Evolutionary conservation across 2,329 filamentous ascomycete genomes (phyloP).

Genomic region (Elsinoe ampelina): DNA sequence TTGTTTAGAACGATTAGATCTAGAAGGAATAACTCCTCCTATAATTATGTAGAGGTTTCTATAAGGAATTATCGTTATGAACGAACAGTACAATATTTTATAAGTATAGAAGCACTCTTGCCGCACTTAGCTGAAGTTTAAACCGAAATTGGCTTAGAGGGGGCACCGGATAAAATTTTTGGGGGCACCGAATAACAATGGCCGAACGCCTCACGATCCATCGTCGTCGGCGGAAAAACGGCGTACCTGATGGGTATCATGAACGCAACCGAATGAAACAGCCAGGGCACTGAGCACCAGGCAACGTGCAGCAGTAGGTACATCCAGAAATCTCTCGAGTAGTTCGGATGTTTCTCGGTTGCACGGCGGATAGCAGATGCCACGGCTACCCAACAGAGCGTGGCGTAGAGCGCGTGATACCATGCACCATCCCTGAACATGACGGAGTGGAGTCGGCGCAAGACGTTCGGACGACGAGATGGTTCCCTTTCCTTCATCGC

Average conservation of each 20-base stretch:
- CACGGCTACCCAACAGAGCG: conserved; percentile 44
- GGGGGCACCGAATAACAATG: too few species aligned
- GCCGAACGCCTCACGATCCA: conserved; percentile 49
- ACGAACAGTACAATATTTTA: too few species aligned
- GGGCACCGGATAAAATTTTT: too few species aligned
- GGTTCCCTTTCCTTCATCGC: conserved; percentile 50
- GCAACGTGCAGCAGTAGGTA: conserved; percentile 51
- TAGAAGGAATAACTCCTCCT: too few species aligned
- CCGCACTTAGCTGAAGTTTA: too few species aligned
- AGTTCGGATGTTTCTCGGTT: conserved; percentile 32
- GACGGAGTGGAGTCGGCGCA: conserved; percentile 45
- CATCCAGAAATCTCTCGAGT: conserved; percentile 27
- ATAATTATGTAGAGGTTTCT: too few species aligned
- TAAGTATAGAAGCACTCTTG: too few species aligned
- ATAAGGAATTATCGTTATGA: too few species aligned
- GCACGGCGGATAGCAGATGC: conserved; percentile 39
- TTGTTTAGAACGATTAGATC: too few species aligned
- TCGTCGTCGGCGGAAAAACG: conserved; percentile 50
- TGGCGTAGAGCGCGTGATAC: conserved; percentile 48
- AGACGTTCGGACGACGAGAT: conserved; percentile 34
- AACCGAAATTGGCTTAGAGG: too few species aligned
- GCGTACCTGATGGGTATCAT: conserved; percentile 47
- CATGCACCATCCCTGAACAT: conserved; percentile 47
- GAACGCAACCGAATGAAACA: conserved; percentile 23
- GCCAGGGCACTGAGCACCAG: conserved; percentile 53